Base-by-base conservation (phyloP, 495 filamentous ascomycete genomes). In the Neurospora africana region DNA sequence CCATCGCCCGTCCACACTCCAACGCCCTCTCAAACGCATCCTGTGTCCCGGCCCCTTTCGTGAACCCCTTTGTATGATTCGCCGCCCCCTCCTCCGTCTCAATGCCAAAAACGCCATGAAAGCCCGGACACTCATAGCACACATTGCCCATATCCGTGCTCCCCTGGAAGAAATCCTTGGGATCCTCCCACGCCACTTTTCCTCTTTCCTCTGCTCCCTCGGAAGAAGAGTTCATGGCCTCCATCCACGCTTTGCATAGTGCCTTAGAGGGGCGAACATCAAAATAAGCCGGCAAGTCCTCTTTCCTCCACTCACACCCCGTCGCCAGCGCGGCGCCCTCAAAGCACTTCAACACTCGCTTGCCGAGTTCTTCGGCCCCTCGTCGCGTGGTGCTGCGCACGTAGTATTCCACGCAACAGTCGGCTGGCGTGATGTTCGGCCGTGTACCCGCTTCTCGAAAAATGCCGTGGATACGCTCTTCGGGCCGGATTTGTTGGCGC, bases 51-150 rank as follows among this genome's bases (percentile, higher is more conserved):
- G 87, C 86, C 0, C 83, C 87, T 1, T 79, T 80, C 0, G 86
- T 83, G 72, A 90, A 90, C 19, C 83, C 80, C 11, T 84, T 84
- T 1, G 85, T 89, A 73, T 90, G 87, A 53, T 88, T 87, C 30
- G 83, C 83, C 35, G 79, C 76, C 61, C 80, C 80, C 7, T 84
- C 81, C 44, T 82, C 78, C 0, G 86, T 80, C 2, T 78, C 79
- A 67, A 89, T 87, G 27, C 81, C 82, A 75, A 89, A 89, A 1
- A 82, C 81, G 1, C 85, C 86, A 72, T 89, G 88, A 78, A 89
- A 88, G 3, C 86, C 84, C 5, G 88, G 88, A 23, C 87, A 82
- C 68, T 82, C 80, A 43, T 89, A 86, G 9, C 85, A 86, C 1
- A 89, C 87, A 69, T 89, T 86, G 1, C 87, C 88, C 88, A 83